These are phyloP conservation scores for Hymenoscyphus fraxineus DNA, from an alignment of 2,329 filamentous ascomycete genomes.

Conservation along the genomic window DNA sequence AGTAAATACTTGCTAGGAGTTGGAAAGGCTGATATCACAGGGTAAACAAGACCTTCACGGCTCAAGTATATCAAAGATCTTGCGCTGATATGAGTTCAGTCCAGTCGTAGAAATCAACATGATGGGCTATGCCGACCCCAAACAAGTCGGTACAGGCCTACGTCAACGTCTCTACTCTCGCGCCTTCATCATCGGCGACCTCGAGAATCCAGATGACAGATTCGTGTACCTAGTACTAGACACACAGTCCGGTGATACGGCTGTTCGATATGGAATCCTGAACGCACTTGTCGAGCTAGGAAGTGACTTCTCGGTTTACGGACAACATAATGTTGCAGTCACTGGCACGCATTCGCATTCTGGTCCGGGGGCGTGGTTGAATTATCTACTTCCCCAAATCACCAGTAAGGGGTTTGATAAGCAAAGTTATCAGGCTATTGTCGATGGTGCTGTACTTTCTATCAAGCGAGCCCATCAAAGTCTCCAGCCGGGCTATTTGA, in stretches of 20 bases:
- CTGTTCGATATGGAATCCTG: constrained; percentile 81
- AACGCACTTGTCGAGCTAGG: constrained; percentile 68
- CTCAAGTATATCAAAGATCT: neutral
- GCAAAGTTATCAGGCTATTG: constrained; percentile 84
- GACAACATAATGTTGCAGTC: constrained; percentile 76
- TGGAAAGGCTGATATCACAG: constrained; percentile 70
- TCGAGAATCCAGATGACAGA: constrained; percentile 61
- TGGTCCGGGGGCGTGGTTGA: constrained; percentile 88
- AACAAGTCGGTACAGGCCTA: constrained; percentile 77
- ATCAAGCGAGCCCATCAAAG: constrained; percentile 76
- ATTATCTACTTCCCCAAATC: constrained; percentile 89
- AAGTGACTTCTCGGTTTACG: constrained; percentile 69
- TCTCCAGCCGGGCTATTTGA: constrained; percentile 62
- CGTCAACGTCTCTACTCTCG: constrained; percentile 85
- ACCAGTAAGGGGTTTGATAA: constrained; percentile 81
- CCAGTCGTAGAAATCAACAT: constrained; percentile 88
- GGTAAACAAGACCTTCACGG: constrained; percentile 40
- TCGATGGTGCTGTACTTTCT: constrained; percentile 78
- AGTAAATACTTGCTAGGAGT: constrained; percentile 59
- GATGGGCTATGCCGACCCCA: constrained; percentile 86
- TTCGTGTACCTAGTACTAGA: constrained; percentile 88
- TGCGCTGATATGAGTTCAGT: constrained; percentile 38
- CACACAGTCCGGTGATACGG: constrained; percentile 83
- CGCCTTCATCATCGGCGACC: constrained; percentile 79
- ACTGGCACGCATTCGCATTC: constrained; percentile 79